Evolutionary conservation across 768 basidiomycete species (phyloP).

Genomic region (Chiua virens): DNA sequence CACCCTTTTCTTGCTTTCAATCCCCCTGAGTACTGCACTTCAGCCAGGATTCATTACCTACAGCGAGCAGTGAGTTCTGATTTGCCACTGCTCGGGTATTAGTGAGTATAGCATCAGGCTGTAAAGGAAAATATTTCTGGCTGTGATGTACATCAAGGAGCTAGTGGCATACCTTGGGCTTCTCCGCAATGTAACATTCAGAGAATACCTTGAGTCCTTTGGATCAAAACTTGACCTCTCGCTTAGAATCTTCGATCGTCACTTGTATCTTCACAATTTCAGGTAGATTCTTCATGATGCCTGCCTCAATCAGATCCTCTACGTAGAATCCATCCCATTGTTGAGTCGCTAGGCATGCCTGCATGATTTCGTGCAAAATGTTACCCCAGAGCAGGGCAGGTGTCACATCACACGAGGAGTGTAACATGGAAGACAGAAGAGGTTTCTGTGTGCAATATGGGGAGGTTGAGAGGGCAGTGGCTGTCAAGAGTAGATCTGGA

Average conservation of each 20-base stretch:
- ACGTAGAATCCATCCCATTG: slow-evolving; percentile 67
- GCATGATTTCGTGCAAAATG: slow-evolving; percentile 90
- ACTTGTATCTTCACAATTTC: slow-evolving; percentile 63
- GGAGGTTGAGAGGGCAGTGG: slow-evolving; percentile 83
- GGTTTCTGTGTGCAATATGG: slow-evolving; percentile 85
- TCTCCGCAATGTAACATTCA: slow-evolving; percentile 59
- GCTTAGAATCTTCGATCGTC: slow-evolving; percentile 58
- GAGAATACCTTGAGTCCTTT: slow-evolving; percentile 66
- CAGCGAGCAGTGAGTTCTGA: slow-evolving; percentile 53
- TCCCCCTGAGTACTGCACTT: no score
- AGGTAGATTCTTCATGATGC: slow-evolving; percentile 51
- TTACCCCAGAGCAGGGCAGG: slow-evolving; percentile 87
- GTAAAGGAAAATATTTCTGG: neutral
- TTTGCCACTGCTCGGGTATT: slow-evolving; percentile 59
- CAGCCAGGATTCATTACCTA: no score
- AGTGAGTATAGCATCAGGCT: slow-evolving; percentile 66
- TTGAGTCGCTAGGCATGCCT: slow-evolving; percentile 63
- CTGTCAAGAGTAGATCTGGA: slow-evolving; percentile 89
- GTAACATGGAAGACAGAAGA: slow-evolving; percentile 60
- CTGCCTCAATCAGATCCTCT: slow-evolving; percentile 56
- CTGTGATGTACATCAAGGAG: neutral
- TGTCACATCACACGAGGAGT: slow-evolving; percentile 56
- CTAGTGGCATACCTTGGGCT: slow-evolving; percentile 56
- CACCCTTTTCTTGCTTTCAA: no score
- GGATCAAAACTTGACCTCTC: slow-evolving; percentile 61